These are phyloP conservation scores for Pythium pectinolyticum DNA, from an alignment of 352 stramenopile species.

Conservation along the genomic window DNA sequence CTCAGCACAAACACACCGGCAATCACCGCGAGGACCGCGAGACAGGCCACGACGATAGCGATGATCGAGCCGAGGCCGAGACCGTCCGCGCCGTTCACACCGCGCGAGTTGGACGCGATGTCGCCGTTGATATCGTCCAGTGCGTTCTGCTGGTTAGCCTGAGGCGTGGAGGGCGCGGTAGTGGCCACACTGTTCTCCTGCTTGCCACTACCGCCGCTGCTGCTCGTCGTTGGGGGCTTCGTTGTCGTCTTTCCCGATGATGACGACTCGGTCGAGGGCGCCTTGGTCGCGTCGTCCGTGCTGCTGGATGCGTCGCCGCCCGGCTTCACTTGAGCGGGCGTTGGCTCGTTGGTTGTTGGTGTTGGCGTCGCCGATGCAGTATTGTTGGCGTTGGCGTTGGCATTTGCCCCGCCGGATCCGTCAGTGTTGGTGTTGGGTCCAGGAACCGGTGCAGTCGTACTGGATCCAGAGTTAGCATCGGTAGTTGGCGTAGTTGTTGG, in stretches of 20 bases:
- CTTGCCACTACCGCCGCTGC: not conserved
- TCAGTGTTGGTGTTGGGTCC: conserved; percentile 21
- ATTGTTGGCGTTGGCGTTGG: conserved; percentile 6
- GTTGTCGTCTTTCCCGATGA: conserved; percentile 24
- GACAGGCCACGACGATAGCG: conserved; percentile 61
- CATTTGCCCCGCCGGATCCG: not conserved
- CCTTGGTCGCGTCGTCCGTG: not conserved
- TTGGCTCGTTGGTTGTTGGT: conserved; percentile 18
- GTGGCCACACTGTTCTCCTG: not conserved
- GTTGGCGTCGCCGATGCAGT: not conserved
- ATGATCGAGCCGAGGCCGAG: conserved; percentile 48
- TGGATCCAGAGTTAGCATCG: not conserved
- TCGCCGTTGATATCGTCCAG: conserved; percentile 38
- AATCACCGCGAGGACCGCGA: conserved; percentile 71
- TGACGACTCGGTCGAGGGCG: not conserved
- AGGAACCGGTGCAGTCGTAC: too few relatives aligned
- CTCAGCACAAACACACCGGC: conserved; percentile 62
- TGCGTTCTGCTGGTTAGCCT: conserved; percentile 34
- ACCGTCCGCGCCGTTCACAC: not conserved
- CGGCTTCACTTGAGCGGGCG: conserved; percentile 23
- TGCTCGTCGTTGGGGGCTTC: not conserved
- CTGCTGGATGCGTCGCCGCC: not conserved
- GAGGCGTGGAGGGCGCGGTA: conserved; percentile 5
- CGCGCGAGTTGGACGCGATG: conserved; percentile 15
- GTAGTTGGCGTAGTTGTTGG: conserved; percentile 12